These are phyloP conservation scores for Aspergillus sp. DNA, from an alignment of 2,329 filamentous ascomycete species.

Conservation along the genomic window DNA sequence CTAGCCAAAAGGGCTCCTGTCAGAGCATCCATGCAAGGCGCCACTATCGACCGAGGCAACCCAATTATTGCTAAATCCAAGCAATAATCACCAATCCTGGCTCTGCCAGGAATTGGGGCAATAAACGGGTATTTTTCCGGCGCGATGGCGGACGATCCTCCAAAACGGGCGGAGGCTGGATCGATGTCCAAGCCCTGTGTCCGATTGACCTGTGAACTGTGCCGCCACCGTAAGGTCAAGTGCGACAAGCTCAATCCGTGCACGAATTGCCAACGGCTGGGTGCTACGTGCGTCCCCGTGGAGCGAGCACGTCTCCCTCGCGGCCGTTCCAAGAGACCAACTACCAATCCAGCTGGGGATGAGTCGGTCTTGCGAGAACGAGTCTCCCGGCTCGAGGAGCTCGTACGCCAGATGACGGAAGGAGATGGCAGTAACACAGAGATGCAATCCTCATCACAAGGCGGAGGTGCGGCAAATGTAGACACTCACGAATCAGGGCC, in stretches of 20 bases:
- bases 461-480: too few relatives aligned
- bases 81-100: too few relatives aligned
- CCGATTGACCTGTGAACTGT: slow-evolving; percentile 30
- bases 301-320: slow-evolving; percentile 32
- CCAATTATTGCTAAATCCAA: not conserved
- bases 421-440: not conserved
- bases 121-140: not conserved
- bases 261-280: slow-evolving; percentile 27
- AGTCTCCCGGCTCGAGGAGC: slow-evolving; percentile 24
- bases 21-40: too few relatives aligned
- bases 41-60: not conserved
- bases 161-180: not conserved
- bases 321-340: slow-evolving; percentile 23
- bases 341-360: slow-evolving; percentile 13
- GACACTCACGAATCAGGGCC: too few relatives aligned
- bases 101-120: too few relatives aligned
- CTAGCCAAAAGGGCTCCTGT: too few relatives aligned
- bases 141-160: slow-evolving; percentile 6
- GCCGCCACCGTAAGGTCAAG: slow-evolving; percentile 33
- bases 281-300: slow-evolving; percentile 27
- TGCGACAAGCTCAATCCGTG: slow-evolving; percentile 35
- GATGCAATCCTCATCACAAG: not conserved
- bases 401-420: slow-evolving; percentile 14
- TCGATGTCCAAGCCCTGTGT: slow-evolving; percentile 18
- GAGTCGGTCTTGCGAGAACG: slow-evolving; percentile 20